Evolutionary conservation across 805 yeast genomes (phyloP).

Genomic region (Clavispora vitiphila): DNA sequence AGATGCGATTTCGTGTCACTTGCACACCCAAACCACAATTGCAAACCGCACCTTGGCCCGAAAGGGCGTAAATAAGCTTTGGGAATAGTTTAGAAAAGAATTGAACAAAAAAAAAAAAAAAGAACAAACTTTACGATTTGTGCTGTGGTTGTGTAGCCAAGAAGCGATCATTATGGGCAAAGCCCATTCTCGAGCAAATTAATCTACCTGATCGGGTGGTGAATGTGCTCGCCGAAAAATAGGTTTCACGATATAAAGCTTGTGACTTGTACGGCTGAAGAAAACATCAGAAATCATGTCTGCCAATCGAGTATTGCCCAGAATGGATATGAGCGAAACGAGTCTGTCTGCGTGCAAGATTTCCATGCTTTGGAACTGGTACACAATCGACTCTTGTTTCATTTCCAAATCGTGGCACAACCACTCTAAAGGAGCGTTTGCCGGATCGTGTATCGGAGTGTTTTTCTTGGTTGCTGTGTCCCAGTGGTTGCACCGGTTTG

Average conservation of each 20-base stretch:
- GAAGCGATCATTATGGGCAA: neutral
- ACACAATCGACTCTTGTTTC: conserved; percentile 62
- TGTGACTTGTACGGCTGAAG: no score
- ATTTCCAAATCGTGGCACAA: conserved; percentile 62
- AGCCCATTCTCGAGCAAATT: neutral
- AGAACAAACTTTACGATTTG: no score
- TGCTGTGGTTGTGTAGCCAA: no score
- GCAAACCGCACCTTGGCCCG: no score
- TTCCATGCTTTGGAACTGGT: conserved; percentile 72
- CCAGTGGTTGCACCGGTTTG: conserved; percentile 52
- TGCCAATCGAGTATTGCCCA: neutral
- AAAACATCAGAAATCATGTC: no score
- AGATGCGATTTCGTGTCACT: no score
- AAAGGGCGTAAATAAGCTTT: no score
- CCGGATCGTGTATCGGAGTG: conserved; percentile 72
- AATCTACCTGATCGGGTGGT: neutral
- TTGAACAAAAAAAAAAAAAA: no score
- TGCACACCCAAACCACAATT: no score
- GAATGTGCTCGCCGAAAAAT: neutral
- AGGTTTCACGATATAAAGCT: no score
- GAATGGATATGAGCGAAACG: conserved; percentile 9
- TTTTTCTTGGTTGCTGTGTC: conserved; percentile 52
- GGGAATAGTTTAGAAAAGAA: no score
- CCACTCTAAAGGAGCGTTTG: conserved; percentile 53
- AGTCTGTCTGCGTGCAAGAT: conserved; percentile 29